Evolutionary conservation across 1,139 yeast genomes (phyloP).

Genomic region (Yarrowia galli): DNA sequence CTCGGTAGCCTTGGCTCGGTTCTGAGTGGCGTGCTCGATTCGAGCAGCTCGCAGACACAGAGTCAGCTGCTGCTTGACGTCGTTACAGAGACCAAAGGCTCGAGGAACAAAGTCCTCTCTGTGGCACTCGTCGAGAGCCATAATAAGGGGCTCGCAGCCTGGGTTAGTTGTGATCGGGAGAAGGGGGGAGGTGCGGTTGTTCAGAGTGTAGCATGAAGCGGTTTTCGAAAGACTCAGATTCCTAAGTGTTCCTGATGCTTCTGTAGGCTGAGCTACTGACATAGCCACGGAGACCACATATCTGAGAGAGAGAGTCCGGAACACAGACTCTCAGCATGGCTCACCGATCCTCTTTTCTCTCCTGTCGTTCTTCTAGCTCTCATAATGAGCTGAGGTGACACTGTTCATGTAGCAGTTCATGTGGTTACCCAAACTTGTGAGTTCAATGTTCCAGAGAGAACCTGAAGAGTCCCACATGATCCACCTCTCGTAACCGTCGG

Average conservation of each 20-base stretch:
- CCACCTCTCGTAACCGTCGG: not conserved
- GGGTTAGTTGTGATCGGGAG: constrained; percentile 15
- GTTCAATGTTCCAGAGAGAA: not conserved
- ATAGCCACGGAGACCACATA: too few species aligned
- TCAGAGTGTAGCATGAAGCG: too few species aligned
- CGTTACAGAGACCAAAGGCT: constrained; percentile 86
- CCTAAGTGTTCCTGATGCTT: too few species aligned
- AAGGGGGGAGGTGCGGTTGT: too few species aligned
- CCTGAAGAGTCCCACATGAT: not conserved
- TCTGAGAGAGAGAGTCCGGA: too few species aligned
- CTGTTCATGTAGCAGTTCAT: not conserved
- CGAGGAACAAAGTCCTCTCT: constrained; percentile 70
- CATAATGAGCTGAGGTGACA: not conserved
- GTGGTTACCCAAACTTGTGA: not conserved
- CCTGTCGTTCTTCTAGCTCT: too few species aligned
- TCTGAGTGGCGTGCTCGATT: constrained; percentile 67
- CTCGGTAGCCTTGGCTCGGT: constrained; percentile 64
- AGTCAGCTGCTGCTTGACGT: constrained; percentile 78
- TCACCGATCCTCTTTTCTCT: too few species aligned
- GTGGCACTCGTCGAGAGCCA: constrained; percentile 91
- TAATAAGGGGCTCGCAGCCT: constrained; percentile 82
- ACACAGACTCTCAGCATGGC: too few species aligned
- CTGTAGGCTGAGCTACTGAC: too few species aligned
- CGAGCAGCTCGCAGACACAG: constrained; percentile 84
- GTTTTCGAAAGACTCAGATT: too few species aligned